phyloP scores from a whole-genome alignment of 1,284 basidiomycete genomes.

The Ceratobasidium sp. region DNA sequence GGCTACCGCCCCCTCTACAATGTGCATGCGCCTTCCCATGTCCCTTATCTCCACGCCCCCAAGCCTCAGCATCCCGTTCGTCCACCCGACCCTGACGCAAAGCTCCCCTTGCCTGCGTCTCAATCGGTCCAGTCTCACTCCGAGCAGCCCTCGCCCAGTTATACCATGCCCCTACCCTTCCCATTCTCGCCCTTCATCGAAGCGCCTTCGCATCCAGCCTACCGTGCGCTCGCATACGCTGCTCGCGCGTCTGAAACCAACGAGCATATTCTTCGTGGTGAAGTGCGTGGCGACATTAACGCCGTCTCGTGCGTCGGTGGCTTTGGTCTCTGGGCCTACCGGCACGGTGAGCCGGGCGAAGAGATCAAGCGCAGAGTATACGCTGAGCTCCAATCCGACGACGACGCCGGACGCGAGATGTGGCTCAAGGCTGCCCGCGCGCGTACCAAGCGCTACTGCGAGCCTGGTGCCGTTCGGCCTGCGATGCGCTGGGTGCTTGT shows the following conservation, averaged over 20 bases:
- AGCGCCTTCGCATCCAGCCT: conserved; percentile 22
- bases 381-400: conserved; percentile 34
- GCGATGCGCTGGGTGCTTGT: conserved; percentile 46
- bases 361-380: conserved; percentile 33
- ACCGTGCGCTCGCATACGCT: conserved; percentile 21
- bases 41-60: conserved; percentile 34
- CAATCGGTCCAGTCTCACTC: conserved; percentile 4
- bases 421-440: conserved; percentile 45
- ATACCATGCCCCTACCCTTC: conserved; percentile 28
- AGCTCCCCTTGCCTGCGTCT: conserved; percentile 20
- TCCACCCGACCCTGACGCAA: conserved; percentile 35
- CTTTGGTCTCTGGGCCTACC: conserved; percentile 34
- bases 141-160: conserved; percentile 21
- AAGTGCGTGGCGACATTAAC: conserved; percentile 26
- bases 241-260: conserved; percentile 15
- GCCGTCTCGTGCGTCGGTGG: conserved; percentile 26
- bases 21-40: not conserved
- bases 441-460: conserved; percentile 34
- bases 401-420: conserved; percentile 37
- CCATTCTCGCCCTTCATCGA: conserved; percentile 38
- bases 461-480: conserved; percentile 44
- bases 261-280: conserved; percentile 10
- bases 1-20: conserved; percentile 35
- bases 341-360: conserved; percentile 31
- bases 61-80: conserved; percentile 37